Base-by-base conservation (phyloP, 2,329 filamentous ascomycete species). In the Penicillium sp. region DNA sequence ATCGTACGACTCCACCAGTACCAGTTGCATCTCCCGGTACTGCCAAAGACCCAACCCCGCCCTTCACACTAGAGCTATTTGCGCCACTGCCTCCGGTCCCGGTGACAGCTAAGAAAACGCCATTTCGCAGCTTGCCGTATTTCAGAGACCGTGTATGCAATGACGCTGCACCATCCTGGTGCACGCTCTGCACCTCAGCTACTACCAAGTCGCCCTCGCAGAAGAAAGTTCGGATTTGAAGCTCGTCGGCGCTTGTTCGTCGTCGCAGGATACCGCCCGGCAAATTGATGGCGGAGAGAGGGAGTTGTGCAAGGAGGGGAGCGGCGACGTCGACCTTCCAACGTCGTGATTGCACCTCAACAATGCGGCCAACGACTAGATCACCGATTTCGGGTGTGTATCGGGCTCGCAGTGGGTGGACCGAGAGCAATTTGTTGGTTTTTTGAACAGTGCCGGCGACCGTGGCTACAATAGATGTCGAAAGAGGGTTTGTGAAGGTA, bases 161-260 rank as follows among this genome's bases (percentile, higher is more conserved):
- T 55, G 87, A 88, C 1, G 94, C 92, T 1, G 85, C 88, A 55
- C 92, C 93, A 75, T 97, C 93, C 55, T 86, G 83, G 72, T 92
- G 90, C 52, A 99, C 80, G 64, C 85, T 85, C 81, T 99, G 94
- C 52, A 99, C 94, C 77, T 99, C 94, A 1, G 94, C 94, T 18
- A 97, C 90, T 15, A 99, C 79, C 50, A 99, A 78, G 72, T 99
- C 94, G 12, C 94, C 94, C 75, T 99, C 94, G 52, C 89, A 87
- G 77, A 99, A 97, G 76, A 97, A 99, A n/a, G 87, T 90, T 49
- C 94, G 86, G 75, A 99, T 97, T 76, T 97, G 94, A 67, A 99
- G 82, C 79, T 97, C 94, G 74, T 99, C 94, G 15, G 94, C 95
- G 68, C 93, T 92, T 26, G 94, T 99, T 62, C 94, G 83, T 70